Conservation (phyloP, 345 rosid genomes). For the Populus tremula region DNA sequence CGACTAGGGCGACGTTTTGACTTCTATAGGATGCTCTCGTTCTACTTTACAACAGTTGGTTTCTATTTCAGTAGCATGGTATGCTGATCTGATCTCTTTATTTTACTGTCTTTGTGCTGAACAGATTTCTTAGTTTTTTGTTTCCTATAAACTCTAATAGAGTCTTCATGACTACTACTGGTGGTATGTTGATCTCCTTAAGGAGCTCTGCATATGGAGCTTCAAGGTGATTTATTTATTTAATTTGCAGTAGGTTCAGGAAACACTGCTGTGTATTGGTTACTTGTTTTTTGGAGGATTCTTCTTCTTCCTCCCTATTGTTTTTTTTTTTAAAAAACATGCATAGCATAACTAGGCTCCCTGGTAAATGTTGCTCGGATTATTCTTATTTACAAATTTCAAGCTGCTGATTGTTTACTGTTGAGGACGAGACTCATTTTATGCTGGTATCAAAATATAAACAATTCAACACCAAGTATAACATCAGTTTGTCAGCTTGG, state of each 20-base stretch:
- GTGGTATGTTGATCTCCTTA: background rate
- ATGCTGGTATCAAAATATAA: background rate
- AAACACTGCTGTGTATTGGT: background rate
- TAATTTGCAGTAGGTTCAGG: too few relatives aligned
- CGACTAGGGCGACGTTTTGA: slow-evolving; percentile 87
- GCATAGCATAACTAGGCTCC: background rate
- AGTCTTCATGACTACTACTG: background rate
- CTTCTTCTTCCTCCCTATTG: background rate
- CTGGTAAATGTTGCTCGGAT: background rate
- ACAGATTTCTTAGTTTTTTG: background rate
- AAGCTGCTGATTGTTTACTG: background rate
- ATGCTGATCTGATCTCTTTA: slow-evolving; percentile 20
- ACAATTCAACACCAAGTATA: background rate
- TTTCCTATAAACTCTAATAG: background rate
- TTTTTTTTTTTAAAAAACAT: background rate
- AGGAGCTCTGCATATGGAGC: background rate
- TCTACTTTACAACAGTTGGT: slow-evolving; percentile 94
- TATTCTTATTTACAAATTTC: background rate
- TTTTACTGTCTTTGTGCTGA: background rate
- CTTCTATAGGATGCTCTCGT: slow-evolving; percentile 97
- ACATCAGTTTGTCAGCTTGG: background rate
- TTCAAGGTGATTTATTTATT: background rate
- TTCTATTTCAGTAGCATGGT: slow-evolving; percentile 98
- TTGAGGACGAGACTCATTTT: background rate
- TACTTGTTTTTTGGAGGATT: background rate